Evolutionary conservation across 495 filamentous ascomycete species (phyloP).

Genomic region (Podospora didyma): DNA sequence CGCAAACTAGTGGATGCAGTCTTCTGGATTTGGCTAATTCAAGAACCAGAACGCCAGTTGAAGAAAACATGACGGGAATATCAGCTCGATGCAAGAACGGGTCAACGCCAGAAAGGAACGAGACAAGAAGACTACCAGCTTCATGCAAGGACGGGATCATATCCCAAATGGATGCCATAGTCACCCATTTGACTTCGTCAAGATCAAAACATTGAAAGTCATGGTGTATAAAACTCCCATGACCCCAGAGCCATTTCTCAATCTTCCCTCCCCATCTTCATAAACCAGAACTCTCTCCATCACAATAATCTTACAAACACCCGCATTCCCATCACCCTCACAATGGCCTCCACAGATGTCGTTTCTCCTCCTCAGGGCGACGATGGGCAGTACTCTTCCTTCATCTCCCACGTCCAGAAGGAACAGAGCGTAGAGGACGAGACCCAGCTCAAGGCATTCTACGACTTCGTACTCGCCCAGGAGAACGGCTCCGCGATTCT

Average conservation of each 20-base stretch:
- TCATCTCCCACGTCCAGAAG: background rate
- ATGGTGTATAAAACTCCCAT: too few species aligned
- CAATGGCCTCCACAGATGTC: background rate
- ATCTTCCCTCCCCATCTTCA: background rate
- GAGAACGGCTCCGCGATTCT: background rate
- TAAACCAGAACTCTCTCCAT: background rate
- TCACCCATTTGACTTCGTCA: too few species aligned
- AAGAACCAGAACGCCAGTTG: background rate
- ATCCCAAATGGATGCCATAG: background rate
- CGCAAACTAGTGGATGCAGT: background rate
- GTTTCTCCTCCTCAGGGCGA: too few species aligned
- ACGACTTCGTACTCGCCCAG: background rate
- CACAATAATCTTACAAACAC: background rate
- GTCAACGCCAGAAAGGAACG: background rate
- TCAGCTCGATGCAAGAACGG: background rate
- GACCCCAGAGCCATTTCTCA: too few species aligned
- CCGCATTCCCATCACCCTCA: background rate
- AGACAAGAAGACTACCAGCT: background rate
- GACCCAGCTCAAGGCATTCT: background rate
- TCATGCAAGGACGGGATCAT: background rate
- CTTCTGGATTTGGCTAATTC: background rate
- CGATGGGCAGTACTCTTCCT: background rate
- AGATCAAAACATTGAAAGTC: too few species aligned
- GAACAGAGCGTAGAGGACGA: background rate
- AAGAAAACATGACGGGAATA: background rate